phyloP scores from a whole-genome alignment of 129 eudicot genomes.

The Daucus carota region DNA sequence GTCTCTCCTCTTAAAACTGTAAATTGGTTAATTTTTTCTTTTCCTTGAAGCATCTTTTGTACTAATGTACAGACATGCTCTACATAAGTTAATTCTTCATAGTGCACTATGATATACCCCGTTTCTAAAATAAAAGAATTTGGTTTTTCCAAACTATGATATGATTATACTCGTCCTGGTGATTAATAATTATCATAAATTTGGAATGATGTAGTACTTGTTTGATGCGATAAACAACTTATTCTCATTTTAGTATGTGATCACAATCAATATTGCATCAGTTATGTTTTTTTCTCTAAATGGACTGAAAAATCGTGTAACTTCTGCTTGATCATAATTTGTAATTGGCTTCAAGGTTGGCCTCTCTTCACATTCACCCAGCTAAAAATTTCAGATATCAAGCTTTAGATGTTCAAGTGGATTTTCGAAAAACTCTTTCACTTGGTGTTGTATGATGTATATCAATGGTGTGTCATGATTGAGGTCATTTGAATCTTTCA shows the following conservation, averaged over 20 bases:
- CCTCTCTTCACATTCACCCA: background rate
- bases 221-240: background rate
- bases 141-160: background rate
- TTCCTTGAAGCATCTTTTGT: conserved; percentile 23
- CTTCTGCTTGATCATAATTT: background rate
- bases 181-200: background rate
- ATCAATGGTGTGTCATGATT: background rate
- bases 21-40: conserved; percentile 33
- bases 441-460: background rate
- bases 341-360: background rate
- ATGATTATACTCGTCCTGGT: background rate
- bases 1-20: conserved; percentile 51
- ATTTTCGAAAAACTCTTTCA: background rate
- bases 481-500: background rate
- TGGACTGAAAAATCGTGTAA: background rate
- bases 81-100: conserved; percentile 19
- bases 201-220: background rate
- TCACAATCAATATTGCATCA: background rate
- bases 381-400: background rate
- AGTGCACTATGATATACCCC: conserved; percentile 12
- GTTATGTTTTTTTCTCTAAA: background rate
- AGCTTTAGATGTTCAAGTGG: background rate
- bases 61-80: conserved; percentile 42
- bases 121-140: background rate
- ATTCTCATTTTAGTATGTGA: background rate